Conservation (phyloP, 148 eudicot species). For the Nepenthes gracilis region DNA sequence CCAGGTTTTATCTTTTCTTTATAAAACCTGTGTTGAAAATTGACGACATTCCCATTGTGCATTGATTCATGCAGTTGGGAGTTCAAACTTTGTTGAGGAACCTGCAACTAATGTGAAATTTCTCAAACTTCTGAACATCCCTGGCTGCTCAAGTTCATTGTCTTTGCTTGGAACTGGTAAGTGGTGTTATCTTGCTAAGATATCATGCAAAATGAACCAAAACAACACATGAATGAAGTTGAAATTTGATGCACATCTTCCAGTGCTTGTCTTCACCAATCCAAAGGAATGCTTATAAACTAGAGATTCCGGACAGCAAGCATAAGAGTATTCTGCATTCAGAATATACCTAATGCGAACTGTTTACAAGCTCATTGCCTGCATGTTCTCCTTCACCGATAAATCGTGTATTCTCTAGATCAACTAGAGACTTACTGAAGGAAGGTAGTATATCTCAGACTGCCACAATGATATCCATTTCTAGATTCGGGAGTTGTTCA, state of each 20-base stretch:
- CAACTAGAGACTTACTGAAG: no score
- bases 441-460: no score
- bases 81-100: slow-evolving; percentile 52
- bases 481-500: no score
- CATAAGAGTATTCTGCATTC: no score
- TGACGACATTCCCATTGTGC: background rate
- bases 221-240: background rate
- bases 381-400: no score
- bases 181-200: slow-evolving; percentile 5
- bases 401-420: no score
- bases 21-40: slow-evolving; percentile 1
- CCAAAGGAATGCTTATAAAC: background rate
- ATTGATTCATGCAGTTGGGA: slow-evolving; percentile 24
- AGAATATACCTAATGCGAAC: no score
- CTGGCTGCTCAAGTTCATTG: slow-evolving; percentile 71
- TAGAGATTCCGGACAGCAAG: background rate
- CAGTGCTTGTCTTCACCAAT: background rate
- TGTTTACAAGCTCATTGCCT: no score
- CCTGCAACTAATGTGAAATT: slow-evolving; percentile 77
- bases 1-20: background rate
- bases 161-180: slow-evolving; percentile 83
- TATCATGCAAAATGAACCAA: background rate
- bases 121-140: slow-evolving; percentile 41
- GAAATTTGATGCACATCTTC: background rate
- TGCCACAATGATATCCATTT: no score